Evolutionary conservation across 441 rosid genomes (phyloP).

Genomic region (Erodium chrysanthum): DNA sequence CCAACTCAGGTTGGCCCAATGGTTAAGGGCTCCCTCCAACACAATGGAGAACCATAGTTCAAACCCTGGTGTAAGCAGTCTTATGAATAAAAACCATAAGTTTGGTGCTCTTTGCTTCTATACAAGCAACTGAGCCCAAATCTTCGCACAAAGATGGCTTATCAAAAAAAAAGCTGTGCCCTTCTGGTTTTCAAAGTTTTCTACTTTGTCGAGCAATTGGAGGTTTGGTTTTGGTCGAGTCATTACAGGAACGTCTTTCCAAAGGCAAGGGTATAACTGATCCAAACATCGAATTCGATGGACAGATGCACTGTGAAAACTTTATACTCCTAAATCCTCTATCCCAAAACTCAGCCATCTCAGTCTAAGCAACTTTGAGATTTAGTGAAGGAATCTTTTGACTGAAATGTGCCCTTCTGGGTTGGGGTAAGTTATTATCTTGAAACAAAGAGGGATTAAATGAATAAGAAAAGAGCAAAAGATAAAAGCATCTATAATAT

Average conservation of each 20-base stretch:
- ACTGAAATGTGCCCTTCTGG: not conserved
- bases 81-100: too few relatives aligned
- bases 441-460: not conserved
- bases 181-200: not conserved
- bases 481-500: constrained; percentile 12
- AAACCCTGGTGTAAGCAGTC: too few relatives aligned
- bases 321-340: not conserved
- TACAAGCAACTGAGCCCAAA: too few relatives aligned
- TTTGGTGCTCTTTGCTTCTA: too few relatives aligned
- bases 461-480: not conserved
- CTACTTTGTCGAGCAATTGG: not conserved
- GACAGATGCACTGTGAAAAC: not conserved
- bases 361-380: not conserved
- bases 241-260: not conserved
- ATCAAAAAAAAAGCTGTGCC: too few relatives aligned
- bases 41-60: too few relatives aligned
- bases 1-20: too few relatives aligned
- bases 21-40: too few relatives aligned
- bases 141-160: too few relatives aligned
- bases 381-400: not conserved
- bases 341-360: not conserved
- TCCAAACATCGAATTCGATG: not conserved
- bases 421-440: too few relatives aligned
- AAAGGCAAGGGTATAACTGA: not conserved
- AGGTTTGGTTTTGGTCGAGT: not conserved